Conservation (phyloP, 2,329 filamentous ascomycete genomes). For the Aspergillus sp. region DNA sequence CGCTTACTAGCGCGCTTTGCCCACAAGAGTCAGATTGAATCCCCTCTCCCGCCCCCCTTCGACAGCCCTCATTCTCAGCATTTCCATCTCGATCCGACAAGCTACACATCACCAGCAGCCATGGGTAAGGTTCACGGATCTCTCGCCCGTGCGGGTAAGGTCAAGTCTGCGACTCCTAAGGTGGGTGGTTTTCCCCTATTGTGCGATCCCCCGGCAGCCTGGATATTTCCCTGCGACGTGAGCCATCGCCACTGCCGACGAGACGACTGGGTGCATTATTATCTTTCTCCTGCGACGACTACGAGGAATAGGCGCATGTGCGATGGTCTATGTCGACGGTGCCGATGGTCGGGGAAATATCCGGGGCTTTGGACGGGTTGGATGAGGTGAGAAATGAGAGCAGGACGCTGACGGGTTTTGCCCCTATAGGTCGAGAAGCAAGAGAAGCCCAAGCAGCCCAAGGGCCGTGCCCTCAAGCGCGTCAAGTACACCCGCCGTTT, state of each 20-base stretch:
- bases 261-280: not conserved
- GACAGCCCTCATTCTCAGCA: constrained; percentile 9
- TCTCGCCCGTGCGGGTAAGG: constrained; percentile 29
- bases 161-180: constrained; percentile 23
- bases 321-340: not conserved
- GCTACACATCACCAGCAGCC: constrained; percentile 50
- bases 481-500: constrained; percentile 95
- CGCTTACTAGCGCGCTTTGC: constrained; percentile 20
- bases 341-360: not conserved
- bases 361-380: not conserved
- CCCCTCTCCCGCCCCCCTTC: constrained; percentile 7
- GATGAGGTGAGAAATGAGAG: not conserved
- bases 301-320: not conserved
- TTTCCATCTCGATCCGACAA: constrained; percentile 20
- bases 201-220: not conserved
- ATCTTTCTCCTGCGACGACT: not conserved
- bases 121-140: constrained; percentile 96
- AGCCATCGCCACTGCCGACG: not conserved
- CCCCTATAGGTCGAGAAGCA: constrained; percentile 18
- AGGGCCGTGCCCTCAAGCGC: constrained; percentile 97
- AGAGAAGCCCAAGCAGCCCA: constrained; percentile 95
- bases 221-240: not conserved
- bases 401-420: not conserved
- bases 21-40: constrained; percentile 19
- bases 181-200: constrained; percentile 1